phyloP scores from a whole-genome alignment of 768 basidiomycete genomes.

The Pisolithus sp. region DNA sequence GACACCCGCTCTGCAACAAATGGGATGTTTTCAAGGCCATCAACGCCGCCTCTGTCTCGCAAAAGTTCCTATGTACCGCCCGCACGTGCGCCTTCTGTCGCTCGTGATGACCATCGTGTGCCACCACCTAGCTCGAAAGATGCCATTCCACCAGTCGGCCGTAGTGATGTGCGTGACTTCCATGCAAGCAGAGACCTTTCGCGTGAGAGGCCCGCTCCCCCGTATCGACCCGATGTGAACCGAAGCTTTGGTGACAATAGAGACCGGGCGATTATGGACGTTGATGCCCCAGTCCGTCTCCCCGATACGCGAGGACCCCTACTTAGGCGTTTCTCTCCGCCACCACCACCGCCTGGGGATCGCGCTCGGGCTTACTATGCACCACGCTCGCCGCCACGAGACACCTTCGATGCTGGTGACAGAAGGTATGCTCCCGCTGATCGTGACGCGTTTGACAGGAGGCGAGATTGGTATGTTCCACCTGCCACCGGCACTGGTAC shows the following conservation, averaged over 20 bases:
- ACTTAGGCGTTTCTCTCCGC: slow-evolving; percentile 27
- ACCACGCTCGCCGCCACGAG: slow-evolving; percentile 25
- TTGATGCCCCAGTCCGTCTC: slow-evolving; percentile 31
- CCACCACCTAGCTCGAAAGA: slow-evolving; percentile 21
- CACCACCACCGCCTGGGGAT: slow-evolving; percentile 31
- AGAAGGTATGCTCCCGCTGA: slow-evolving; percentile 24
- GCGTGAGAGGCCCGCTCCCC: slow-evolving; percentile 28
- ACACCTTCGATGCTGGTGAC: slow-evolving; percentile 30
- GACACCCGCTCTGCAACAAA: slow-evolving; percentile 13
- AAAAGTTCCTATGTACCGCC: slow-evolving; percentile 9
- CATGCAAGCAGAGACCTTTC: slow-evolving; percentile 29
- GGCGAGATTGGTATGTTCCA: slow-evolving; percentile 22
- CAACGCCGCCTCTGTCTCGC: slow-evolving; percentile 8
- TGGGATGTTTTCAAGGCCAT: slow-evolving; percentile 13
- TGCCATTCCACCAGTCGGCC: background rate
- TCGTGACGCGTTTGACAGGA: slow-evolving; percentile 28
- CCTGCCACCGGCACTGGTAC: background rate
- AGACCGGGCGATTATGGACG: slow-evolving; percentile 29
- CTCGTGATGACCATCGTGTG: slow-evolving; percentile 30
- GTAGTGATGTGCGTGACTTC: slow-evolving; percentile 23
- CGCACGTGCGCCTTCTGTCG: slow-evolving; percentile 19
- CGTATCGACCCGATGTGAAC: slow-evolving; percentile 36
- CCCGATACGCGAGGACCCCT: slow-evolving; percentile 25
- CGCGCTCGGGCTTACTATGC: slow-evolving; percentile 29
- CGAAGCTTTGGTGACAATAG: slow-evolving; percentile 31